Evolutionary conservation across 176 grass and related monocot species (phyloP).

Genomic region (Oryza coarctata): DNA sequence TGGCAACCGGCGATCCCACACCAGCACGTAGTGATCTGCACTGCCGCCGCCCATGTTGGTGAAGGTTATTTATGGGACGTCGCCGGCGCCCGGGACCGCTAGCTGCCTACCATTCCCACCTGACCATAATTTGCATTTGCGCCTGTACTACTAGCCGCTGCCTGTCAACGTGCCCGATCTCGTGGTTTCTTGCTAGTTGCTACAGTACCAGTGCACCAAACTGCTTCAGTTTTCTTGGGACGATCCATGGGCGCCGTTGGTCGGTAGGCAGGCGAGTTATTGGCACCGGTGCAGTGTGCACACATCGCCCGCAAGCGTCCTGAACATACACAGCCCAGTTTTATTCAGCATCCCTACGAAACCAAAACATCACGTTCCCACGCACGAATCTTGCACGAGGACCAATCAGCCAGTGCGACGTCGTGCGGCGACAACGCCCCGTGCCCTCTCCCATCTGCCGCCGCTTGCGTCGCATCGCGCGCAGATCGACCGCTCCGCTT

Average conservation of each 20-base stretch:
- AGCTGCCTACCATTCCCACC: background rate
- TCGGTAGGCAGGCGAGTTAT: background rate
- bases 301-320: no score
- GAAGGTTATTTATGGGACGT: background rate
- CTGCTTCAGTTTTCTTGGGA: background rate
- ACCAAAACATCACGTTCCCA: background rate
- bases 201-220: background rate
- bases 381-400: background rate
- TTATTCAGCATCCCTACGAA: no score
- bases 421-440: background rate
- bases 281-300: background rate
- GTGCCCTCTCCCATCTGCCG: conserved; percentile 34
- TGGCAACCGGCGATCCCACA: background rate
- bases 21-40: background rate
- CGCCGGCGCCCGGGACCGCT: background rate
- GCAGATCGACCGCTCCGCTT: background rate
- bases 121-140: background rate
- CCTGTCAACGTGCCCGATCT: background rate
- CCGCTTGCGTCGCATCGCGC: background rate
- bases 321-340: no score
- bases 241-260: background rate
- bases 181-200: background rate
- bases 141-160: background rate
- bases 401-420: background rate
- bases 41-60: conserved; percentile 14